Evolutionary conservation across 2,329 filamentous ascomycete genomes (phyloP).

Genomic region (Epichloe baconii): DNA sequence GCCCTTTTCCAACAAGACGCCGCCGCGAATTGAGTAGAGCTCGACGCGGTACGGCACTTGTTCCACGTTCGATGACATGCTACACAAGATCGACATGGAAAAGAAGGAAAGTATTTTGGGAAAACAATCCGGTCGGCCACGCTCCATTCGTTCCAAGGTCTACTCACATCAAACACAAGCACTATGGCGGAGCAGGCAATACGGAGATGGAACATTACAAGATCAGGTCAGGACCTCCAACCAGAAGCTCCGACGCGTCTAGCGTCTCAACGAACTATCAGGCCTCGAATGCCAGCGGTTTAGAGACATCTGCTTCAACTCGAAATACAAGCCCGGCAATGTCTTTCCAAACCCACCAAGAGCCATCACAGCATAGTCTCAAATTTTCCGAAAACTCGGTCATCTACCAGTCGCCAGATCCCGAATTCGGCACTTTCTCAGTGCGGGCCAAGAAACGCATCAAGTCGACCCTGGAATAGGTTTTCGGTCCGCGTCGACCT

Average conservation of each 20-base stretch:
- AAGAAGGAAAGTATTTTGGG: not conserved
- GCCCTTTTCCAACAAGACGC: constrained; percentile 25
- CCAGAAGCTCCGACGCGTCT: not conserved
- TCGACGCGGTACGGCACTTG: constrained; percentile 19
- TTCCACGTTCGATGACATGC: constrained; percentile 15
- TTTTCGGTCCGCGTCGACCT: constrained; percentile 8
- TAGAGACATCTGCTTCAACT: not conserved
- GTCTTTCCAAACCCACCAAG: not conserved
- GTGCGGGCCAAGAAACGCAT: constrained; percentile 2
- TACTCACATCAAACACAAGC: not conserved
- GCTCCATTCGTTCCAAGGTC: not conserved
- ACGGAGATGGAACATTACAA: not conserved
- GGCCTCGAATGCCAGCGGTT: not conserved
- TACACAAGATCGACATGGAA: constrained; percentile 8
- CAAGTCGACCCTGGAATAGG: constrained; percentile 8
- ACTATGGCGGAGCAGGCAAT: not conserved
- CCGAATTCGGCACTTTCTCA: not conserved
- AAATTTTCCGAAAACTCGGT: not conserved
- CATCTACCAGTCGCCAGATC: not conserved
- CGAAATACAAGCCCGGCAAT: not conserved
- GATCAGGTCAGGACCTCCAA: not conserved
- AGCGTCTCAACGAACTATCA: not conserved
- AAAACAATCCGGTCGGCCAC: not conserved
- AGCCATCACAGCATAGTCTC: not conserved
- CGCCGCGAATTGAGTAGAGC: constrained; percentile 30